Conservation (phyloP, 768 basidiomycete species). For the Podaxis sp. region DNA sequence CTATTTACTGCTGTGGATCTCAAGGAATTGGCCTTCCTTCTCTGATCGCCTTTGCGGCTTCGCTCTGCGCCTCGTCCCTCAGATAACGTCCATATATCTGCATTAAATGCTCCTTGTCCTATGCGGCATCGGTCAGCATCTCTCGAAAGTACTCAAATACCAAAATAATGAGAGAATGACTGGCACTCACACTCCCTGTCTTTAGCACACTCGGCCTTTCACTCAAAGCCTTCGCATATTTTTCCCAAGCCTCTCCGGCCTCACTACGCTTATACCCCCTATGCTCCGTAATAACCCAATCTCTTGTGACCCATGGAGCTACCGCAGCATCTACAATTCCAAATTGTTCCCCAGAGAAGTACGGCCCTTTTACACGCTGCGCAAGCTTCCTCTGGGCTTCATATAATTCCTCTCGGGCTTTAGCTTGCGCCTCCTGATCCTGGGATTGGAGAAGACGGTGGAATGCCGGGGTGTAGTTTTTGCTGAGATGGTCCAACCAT, state of each 20-base stretch:
- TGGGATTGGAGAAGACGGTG: constrained; percentile 45
- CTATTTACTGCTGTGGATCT: neutral
- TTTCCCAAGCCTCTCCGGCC: constrained; percentile 39
- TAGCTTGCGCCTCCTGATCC: constrained; percentile 22
- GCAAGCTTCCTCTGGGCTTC: constrained; percentile 26
- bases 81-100: constrained; percentile 53
- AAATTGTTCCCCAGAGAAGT: constrained; percentile 52
- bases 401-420: constrained; percentile 24
- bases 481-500: constrained; percentile 53
- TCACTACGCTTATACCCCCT: constrained; percentile 40
- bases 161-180: neutral
- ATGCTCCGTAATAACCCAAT: constrained; percentile 45
- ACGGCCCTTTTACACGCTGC: constrained; percentile 40
- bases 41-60: constrained; percentile 47
- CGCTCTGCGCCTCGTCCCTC: constrained; percentile 51
- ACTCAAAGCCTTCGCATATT: constrained; percentile 38
- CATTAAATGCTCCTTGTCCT: constrained; percentile 31
- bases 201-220: constrained; percentile 41
- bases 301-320: constrained; percentile 49
- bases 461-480: constrained; percentile 47
- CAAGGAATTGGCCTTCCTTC: constrained; percentile 38
- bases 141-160: neutral
- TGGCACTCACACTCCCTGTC: constrained; percentile 35
- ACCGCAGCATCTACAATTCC: constrained; percentile 48
- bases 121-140: neutral